Evolutionary conservation across 306 rosid genomes (phyloP).

Genomic region (Cucumis sativus): DNA sequence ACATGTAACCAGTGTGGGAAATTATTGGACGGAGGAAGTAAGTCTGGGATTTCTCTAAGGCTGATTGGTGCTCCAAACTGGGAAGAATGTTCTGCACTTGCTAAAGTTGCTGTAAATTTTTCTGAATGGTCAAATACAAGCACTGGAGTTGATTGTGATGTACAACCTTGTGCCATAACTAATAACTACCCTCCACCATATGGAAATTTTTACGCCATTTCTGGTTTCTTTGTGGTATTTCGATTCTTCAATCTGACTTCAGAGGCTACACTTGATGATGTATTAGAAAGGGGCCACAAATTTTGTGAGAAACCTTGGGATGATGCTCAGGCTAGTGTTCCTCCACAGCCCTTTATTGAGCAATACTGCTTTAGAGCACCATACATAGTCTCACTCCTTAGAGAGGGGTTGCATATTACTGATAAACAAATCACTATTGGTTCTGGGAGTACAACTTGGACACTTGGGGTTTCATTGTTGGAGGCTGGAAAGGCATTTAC

Average conservation of each 20-base stretch:
- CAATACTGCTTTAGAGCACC: constrained; percentile 98
- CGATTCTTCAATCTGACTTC: constrained; percentile 74
- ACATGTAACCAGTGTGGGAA: constrained; percentile 50
- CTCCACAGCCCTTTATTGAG: constrained; percentile 90
- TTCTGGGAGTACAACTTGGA: constrained; percentile 95
- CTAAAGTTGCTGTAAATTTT: constrained; percentile 58
- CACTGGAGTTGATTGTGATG: constrained; percentile 56
- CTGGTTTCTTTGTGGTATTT: constrained; percentile 89
- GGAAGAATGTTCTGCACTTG: constrained; percentile 68
- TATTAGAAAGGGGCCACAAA: constrained; percentile 57
- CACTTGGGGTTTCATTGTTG: constrained; percentile 86
- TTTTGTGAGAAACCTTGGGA: constrained; percentile 84
- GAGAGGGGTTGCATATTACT: constrained; percentile 80
- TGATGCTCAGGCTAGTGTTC: constrained; percentile 65
- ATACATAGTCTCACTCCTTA: constrained; percentile 59
- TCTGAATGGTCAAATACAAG: constrained; percentile 66
- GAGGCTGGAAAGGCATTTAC: constrained; percentile 74
- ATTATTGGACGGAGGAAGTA: constrained; percentile 21
- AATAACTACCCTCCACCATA: constrained; percentile 57
- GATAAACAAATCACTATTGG: constrained; percentile 66
- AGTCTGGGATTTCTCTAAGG: constrained; percentile 27
- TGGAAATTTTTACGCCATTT: constrained; percentile 70
- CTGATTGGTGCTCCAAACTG: constrained; percentile 81
- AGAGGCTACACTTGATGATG: constrained; percentile 71
- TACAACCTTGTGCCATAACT: constrained; percentile 70